phyloP scores from a whole-genome alignment of 495 filamentous ascomycete genomes.

The Aspergillus avenaceus region DNA sequence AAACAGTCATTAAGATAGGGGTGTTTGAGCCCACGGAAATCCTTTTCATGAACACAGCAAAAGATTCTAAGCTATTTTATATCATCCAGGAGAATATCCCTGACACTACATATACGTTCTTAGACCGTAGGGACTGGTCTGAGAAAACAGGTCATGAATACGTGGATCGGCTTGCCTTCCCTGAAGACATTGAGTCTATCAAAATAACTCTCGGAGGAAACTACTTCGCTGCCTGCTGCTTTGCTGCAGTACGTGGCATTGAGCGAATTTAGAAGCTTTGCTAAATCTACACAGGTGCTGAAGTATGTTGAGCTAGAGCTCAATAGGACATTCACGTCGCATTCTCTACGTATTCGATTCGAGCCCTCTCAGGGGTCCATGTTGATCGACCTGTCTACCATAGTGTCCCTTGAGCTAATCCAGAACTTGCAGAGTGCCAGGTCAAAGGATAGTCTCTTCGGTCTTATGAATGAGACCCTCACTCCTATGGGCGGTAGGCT shows the following conservation, averaged over 20 bases:
- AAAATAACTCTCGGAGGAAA: constrained; percentile 74
- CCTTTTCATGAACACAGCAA: constrained; percentile 66
- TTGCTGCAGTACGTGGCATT: constrained; percentile 66
- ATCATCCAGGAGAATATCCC: constrained; percentile 68
- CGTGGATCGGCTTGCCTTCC: constrained; percentile 73
- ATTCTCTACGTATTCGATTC: constrained; percentile 82
- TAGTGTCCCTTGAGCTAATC: constrained; percentile 80
- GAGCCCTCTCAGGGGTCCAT: constrained; percentile 88
- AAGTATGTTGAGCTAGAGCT: constrained; percentile 74
- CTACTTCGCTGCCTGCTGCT: constrained; percentile 86
- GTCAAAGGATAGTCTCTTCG: constrained; percentile 76
- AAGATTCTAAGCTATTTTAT: constrained; percentile 70
- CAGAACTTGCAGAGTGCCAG: constrained; percentile 76
- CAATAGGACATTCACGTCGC: constrained; percentile 60
- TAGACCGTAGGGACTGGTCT: constrained; percentile 89
- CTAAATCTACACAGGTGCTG: constrained; percentile 54
- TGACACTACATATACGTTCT: constrained; percentile 47
- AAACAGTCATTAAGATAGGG: constrained; percentile 75
- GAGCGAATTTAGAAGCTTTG: neutral
- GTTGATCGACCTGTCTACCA: constrained; percentile 88
- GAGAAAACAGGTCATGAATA: constrained; percentile 74
- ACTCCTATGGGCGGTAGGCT: constrained; percentile 86
- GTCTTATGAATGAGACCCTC: constrained; percentile 75
- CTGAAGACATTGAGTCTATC: constrained; percentile 72
- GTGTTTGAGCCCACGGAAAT: constrained; percentile 75